Percentiles rank a stretch among this genome's conserved stretches.
Conservation (phyloP, 2,329 filamentous ascomycete species). For the Trichoderma asperellum region DNA sequence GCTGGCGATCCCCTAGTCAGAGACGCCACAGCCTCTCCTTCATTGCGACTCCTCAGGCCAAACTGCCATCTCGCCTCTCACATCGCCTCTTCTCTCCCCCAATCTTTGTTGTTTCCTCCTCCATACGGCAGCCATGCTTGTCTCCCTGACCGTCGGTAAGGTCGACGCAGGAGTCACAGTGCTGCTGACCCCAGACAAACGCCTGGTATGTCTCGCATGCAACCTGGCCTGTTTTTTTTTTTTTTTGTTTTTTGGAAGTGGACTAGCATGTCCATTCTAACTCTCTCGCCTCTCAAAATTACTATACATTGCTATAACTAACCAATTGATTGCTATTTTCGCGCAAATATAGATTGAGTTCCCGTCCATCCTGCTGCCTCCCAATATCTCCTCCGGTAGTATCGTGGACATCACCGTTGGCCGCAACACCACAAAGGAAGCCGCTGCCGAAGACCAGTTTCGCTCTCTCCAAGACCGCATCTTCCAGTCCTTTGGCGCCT, state of each 20-base stretch:
- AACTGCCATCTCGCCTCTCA: neutral
- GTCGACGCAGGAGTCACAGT: slow-evolving; percentile 98
- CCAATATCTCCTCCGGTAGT: slow-evolving; percentile 91
- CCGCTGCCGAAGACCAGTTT: slow-evolving; percentile 75
- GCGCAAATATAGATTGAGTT: slow-evolving; percentile 80
- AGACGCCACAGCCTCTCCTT: slow-evolving; percentile 7
- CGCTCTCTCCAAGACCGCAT: slow-evolving; percentile 86
- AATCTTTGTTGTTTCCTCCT: neutral
- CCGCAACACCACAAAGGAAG: slow-evolving; percentile 81
- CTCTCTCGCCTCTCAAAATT: neutral
- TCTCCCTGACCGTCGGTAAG: slow-evolving; percentile 98
- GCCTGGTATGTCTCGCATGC: slow-evolving; percentile 68
- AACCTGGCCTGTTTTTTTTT: neutral
- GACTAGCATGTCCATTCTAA: neutral
- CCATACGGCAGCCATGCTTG: slow-evolving; percentile 67
- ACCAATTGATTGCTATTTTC: slow-evolving; percentile 25
- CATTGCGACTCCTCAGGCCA: slow-evolving; percentile 3
- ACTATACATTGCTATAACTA: neutral
- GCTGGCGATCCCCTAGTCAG: neutral
- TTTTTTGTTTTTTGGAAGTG: neutral
- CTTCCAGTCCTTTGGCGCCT: slow-evolving; percentile 80
- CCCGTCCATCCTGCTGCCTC: slow-evolving; percentile 92
- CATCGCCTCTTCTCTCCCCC: neutral
- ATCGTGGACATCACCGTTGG: slow-evolving; percentile 97
- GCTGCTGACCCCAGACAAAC: slow-evolving; percentile 93